Conservation (phyloP, 441 rosid species). For the Erodium trifolium region DNA sequence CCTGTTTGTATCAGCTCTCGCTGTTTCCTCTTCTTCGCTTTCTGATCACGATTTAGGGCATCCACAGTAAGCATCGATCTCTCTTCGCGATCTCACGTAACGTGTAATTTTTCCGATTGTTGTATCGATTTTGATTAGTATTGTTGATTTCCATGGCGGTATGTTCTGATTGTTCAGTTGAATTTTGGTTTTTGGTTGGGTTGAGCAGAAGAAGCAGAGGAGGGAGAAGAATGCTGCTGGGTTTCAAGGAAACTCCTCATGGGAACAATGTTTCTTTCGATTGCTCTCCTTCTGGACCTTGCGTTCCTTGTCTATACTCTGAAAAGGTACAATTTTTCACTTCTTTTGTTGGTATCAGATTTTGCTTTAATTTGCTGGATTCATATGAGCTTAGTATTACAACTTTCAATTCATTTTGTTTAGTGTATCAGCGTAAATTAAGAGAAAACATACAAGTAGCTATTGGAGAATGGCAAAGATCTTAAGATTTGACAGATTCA, state of each 20-base stretch:
- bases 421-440: background rate
- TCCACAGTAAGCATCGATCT: background rate
- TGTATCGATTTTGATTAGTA: too few species aligned
- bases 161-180: slow-evolving; percentile 7
- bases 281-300: slow-evolving; percentile 67
- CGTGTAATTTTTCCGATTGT: background rate
- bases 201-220: background rate
- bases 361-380: background rate
- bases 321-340: background rate
- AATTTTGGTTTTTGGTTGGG: slow-evolving; percentile 13
- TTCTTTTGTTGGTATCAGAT: background rate
- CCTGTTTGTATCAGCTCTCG: too few species aligned
- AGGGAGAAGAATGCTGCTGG: slow-evolving; percentile 30
- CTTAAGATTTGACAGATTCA: background rate
- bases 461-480: background rate
- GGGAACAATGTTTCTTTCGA: slow-evolving; percentile 63
- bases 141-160: background rate
- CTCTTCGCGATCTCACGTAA: background rate
- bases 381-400: background rate
- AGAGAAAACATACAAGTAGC: background rate
- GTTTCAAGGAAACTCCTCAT: slow-evolving; percentile 54
- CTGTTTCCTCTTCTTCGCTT: too few species aligned
- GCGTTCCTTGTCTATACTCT: background rate
- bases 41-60: too few species aligned
- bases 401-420: too few species aligned